phyloP scores from a whole-genome alignment of 176 grass and related monocot genomes.

The Coix lacrymajobi region DNA sequence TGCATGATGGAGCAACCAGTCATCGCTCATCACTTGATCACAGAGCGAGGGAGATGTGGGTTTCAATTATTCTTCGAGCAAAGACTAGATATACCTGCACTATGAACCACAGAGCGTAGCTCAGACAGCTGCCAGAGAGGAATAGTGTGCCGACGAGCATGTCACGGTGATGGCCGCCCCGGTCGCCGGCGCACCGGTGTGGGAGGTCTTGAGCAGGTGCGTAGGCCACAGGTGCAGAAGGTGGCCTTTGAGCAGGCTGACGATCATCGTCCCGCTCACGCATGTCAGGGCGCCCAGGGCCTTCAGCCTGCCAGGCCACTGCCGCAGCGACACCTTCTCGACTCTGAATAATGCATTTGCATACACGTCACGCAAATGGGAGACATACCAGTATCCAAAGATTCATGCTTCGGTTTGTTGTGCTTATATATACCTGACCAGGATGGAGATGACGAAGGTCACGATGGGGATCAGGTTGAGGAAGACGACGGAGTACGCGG shows the following conservation, averaged over 20 bases:
- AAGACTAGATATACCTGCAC: constrained; percentile 1
- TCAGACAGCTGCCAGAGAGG: constrained; percentile 26
- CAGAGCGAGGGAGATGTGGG: too few species aligned
- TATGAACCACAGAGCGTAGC: constrained; percentile 37
- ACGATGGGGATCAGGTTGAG: constrained; percentile 45
- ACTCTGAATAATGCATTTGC: constrained; percentile 1
- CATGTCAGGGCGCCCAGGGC: constrained; percentile 33
- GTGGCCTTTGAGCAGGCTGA: constrained; percentile 25
- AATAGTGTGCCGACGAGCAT: constrained; percentile 27
- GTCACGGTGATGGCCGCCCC: not conserved
- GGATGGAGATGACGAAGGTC: constrained; percentile 39
- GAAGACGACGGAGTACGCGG: constrained; percentile 29
- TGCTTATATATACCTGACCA: constrained; percentile 23
- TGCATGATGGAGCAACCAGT: too few species aligned
- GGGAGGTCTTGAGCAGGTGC: not conserved
- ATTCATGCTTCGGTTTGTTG: not conserved
- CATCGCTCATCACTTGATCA: too few species aligned
- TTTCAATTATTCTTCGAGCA: too few species aligned
- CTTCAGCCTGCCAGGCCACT: constrained; percentile 29
- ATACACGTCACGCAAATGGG: not conserved
- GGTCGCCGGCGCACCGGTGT: not conserved
- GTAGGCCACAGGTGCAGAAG: constrained; percentile 21
- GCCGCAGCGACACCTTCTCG: constrained; percentile 26
- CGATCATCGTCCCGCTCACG: constrained; percentile 37
- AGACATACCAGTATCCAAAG: not conserved